Base-by-base conservation (phyloP, 1,284 basidiomycete genomes). In the Paramarasmius palmivorus region DNA sequence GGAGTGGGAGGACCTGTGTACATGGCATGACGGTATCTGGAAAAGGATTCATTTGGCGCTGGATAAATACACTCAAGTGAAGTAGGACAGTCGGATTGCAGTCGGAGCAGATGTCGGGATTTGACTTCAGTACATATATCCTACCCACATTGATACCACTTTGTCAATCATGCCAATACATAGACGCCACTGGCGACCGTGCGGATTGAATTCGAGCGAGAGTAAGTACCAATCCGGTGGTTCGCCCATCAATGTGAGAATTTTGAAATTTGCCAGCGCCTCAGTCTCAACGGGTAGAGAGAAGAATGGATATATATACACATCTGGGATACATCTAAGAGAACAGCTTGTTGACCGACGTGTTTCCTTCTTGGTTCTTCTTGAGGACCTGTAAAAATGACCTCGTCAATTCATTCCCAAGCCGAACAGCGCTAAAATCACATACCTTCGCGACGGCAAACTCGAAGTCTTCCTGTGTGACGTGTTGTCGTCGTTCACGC, bases 401-500 rank as follows among this genome's bases (percentile, higher is more conserved):
- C 46, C 49, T 57, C 49, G 23, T 40, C 9, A 25, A 19, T 26
- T 52, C 8, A 52, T 7, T 36, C 6, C n/a, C 35, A 38, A 55
- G 22, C 25, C 46, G 20, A 52, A 37, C 23, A 8, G 38, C 26
- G 29, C 41, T 23, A 4, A 45, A 42, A 46, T 45, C 36, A 69
- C 73, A 9, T 60, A 88, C 81, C 84, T 98, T 99, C 4, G 95
- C 93, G 14, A 99, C 90, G 34, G 95, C 95, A 74, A 98, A 94
- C 78, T 98, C 95, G 65, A 99, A 98, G 70, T 99, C 96, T 65
- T 98, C 96, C 72, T 98, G 95, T 1, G 94, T 96, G 45, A 98
- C 96, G 69, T 98, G 94, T 63, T 98, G 95, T 60, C 96, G 78
- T 54, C 96, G 84, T 71, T 98, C 96, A 38, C 96, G 84, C 9